Evolutionary conservation across 805 yeast genomes (phyloP), one percentile per base, ranked within the genome.

Genomic region (Pichia heedii): DNA sequence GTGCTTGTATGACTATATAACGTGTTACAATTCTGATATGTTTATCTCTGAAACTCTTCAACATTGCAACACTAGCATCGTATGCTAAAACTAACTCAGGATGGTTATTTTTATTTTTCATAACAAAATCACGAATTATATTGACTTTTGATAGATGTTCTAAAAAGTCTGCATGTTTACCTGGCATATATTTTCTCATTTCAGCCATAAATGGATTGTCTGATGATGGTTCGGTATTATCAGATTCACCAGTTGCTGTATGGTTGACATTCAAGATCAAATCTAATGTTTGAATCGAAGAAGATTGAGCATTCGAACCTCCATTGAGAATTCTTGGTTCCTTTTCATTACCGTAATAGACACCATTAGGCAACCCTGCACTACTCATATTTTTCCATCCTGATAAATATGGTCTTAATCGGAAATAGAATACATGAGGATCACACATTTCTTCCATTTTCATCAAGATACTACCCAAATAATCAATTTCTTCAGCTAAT

Each of bases 341-440:
- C 2, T 60, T 56, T 55, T 80, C 87, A 42, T 73, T 68, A 22
- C 94, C 95, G 57, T 89, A 89, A 39, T 70, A 66, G 1, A 89
- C 81, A 1, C 97, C 97, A 46, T 79, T 62, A 39, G 69, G 68
- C 45, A 89, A 69, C 0, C 97, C 97, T 2, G 81, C 88, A 44
- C 77, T 86, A 22, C 75, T 77, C 96, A 90, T 89, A 56, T 85
- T 85, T 57, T 79, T 80, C 94, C 96, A 90, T 2, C 97, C 97
- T 1, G 96, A 96, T 50, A 90, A 67, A 54, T 75, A 89, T 1
- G 97, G 97, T 56, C 97, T 73, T 37, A 89, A 73, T 47, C 90
- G 74, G 67, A 74, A 84, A 62, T 85, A 89, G 60, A 90, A 89
- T 4, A 84, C 80, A 58, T 87, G 94, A 3, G 97, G 97, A 57